Percentiles rank a stretch among this genome's conserved stretches.
These are phyloP conservation scores for Arctium lappa DNA, from an alignment of 129 eudicot genomes.

Conservation along the genomic window DNA sequence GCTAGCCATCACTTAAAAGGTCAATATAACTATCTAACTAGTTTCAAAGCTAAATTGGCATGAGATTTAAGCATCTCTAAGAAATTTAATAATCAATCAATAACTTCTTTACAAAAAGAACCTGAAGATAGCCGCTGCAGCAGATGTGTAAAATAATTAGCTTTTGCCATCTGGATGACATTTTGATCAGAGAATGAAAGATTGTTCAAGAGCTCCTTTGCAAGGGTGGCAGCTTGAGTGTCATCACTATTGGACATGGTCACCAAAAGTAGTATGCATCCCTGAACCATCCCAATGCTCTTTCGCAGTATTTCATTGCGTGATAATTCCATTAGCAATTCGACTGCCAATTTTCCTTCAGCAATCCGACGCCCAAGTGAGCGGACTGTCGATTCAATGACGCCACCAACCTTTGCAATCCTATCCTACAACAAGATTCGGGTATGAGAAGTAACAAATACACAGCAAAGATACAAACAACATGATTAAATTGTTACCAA, in stretches of 20 bases:
- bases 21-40: too few relatives aligned
- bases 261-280: slow-evolving; percentile 69
- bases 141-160: slow-evolving; percentile 55
- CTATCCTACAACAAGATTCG: slow-evolving; percentile 53
- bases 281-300: slow-evolving; percentile 54
- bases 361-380: slow-evolving; percentile 60
- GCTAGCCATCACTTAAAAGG: too few relatives aligned
- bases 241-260: slow-evolving; percentile 60
- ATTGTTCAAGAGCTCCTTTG: slow-evolving; percentile 46
- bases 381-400: slow-evolving; percentile 45
- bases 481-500: background rate
- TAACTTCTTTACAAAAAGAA: slow-evolving; percentile 17
- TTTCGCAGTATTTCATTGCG: slow-evolving; percentile 29
- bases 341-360: slow-evolving; percentile 53
- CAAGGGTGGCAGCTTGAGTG: slow-evolving; percentile 50
- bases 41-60: too few relatives aligned
- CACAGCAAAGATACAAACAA: background rate
- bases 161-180: slow-evolving; percentile 72
- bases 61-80: too few relatives aligned
- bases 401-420: slow-evolving; percentile 43
- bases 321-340: slow-evolving; percentile 55
- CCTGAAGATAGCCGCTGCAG: slow-evolving; percentile 64
- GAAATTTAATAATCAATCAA: background rate
- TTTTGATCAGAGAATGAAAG: slow-evolving; percentile 59
- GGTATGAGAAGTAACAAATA: slow-evolving; percentile 22